Conservation (phyloP, 768 basidiomycete species). For the Lactifluus volemus region DNA sequence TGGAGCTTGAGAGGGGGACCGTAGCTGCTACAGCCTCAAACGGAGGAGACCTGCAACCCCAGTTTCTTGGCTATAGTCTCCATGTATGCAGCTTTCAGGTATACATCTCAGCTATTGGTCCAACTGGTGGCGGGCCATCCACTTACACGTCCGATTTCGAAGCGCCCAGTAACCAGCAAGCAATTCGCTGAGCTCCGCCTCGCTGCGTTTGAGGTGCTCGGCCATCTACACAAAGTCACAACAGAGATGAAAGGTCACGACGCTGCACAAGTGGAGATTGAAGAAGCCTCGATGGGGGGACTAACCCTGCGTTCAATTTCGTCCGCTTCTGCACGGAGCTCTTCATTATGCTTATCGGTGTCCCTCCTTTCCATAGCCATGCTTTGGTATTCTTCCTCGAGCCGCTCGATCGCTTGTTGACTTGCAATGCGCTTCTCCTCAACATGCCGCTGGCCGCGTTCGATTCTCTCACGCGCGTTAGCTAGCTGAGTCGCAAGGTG, state of each 20-base stretch:
- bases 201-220: constrained; percentile 65
- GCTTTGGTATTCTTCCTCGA: constrained; percentile 71
- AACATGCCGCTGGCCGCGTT: constrained; percentile 67
- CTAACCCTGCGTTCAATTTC: constrained; percentile 58
- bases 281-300: not conserved
- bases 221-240: constrained; percentile 45
- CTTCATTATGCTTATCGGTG: constrained; percentile 72
- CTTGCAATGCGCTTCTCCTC: constrained; percentile 73
- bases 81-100: constrained; percentile 66
- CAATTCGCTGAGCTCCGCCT: constrained; percentile 72
- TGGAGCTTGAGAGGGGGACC: not conserved
- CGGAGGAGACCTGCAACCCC: constrained; percentile 39
- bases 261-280: not conserved
- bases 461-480: constrained; percentile 78
- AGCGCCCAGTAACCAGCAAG: constrained; percentile 79
- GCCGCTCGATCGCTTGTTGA: constrained; percentile 61
- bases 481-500: constrained; percentile 71
- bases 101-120: not conserved
- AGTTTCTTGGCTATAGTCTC: constrained; percentile 77
- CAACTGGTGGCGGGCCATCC: not conserved
- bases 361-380: constrained; percentile 70
- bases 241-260: not conserved
- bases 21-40: not conserved
- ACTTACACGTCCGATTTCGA: constrained; percentile 63
- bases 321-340: constrained; percentile 61